Conservation (phyloP, 139 green algal species). For the Chlamydomonas sp. region DNA sequence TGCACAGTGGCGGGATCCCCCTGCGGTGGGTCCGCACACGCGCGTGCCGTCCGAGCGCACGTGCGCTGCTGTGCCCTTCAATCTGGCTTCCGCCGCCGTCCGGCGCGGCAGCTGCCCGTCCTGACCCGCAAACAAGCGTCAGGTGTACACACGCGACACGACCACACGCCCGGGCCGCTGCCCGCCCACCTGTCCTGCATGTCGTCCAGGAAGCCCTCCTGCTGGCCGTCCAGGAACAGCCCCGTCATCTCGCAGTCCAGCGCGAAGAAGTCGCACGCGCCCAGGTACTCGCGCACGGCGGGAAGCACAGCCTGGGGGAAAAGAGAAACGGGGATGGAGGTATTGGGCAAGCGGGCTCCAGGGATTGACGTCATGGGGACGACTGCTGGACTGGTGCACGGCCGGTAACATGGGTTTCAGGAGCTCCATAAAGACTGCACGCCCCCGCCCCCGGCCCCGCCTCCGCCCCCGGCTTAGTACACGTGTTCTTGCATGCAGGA, state of each 20-base stretch:
- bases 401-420: too few relatives aligned
- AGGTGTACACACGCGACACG: too few relatives aligned
- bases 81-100: background rate
- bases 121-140: background rate
- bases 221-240: constrained; percentile 63
- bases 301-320: background rate
- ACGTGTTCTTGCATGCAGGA: too few relatives aligned
- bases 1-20: too few relatives aligned
- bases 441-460: too few relatives aligned
- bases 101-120: background rate
- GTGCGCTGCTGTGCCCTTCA: background rate
- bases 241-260: constrained; percentile 88
- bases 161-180: background rate
- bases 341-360: constrained; percentile 8
- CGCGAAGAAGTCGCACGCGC: constrained; percentile 55
- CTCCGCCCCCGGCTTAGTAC: too few relatives aligned
- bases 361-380: background rate
- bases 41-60: too few relatives aligned
- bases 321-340: background rate
- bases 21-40: too few relatives aligned
- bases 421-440: too few relatives aligned
- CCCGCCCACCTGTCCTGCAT: constrained; percentile 70
- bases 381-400: background rate
- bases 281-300: constrained; percentile 10
- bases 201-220: constrained; percentile 71